Evolutionary conservation across 495 filamentous ascomycete species (phyloP).

Genomic region (Hypoxylon lienhwacheense): DNA sequence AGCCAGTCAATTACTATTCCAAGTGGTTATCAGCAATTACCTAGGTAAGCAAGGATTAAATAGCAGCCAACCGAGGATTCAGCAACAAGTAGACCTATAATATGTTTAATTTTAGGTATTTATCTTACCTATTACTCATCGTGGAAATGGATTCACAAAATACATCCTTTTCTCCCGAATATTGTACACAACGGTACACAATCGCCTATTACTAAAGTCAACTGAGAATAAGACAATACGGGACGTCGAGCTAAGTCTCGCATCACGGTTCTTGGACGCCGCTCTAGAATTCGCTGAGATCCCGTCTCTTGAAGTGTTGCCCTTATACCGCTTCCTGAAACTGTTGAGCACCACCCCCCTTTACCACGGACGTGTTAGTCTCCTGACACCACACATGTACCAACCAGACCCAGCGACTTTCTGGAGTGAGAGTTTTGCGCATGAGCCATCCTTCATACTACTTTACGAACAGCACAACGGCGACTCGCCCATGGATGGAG

Average conservation of each 20-base stretch:
- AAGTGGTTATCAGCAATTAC: too few species aligned
- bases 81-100: too few species aligned
- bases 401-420: slow-evolving; percentile 11
- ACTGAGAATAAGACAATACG: background rate
- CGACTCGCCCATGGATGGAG: slow-evolving; percentile 1
- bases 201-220: slow-evolving; percentile 5
- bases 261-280: background rate
- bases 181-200: slow-evolving; percentile 8
- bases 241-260: background rate
- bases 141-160: background rate
- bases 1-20: too few species aligned
- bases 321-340: slow-evolving; percentile 1
- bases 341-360: slow-evolving; percentile 1
- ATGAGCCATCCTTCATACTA: background rate
- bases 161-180: slow-evolving; percentile 5
- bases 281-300: slow-evolving; percentile 8
- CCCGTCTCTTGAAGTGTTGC: slow-evolving; percentile 2
- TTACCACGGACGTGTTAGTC: background rate
- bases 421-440: slow-evolving; percentile 1
- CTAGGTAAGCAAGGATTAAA: too few species aligned
- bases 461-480: slow-evolving; percentile 1
- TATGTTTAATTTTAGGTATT: too few species aligned
- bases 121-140: too few species aligned
- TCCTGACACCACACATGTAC: slow-evolving; percentile 6
- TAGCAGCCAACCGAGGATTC: too few species aligned